A percentile compares a stretch with the other conserved stretches of the same genome.
phyloP scores from a whole-genome alignment of 1,284 basidiomycete genomes.

The Neonothopanus nambi region DNA sequence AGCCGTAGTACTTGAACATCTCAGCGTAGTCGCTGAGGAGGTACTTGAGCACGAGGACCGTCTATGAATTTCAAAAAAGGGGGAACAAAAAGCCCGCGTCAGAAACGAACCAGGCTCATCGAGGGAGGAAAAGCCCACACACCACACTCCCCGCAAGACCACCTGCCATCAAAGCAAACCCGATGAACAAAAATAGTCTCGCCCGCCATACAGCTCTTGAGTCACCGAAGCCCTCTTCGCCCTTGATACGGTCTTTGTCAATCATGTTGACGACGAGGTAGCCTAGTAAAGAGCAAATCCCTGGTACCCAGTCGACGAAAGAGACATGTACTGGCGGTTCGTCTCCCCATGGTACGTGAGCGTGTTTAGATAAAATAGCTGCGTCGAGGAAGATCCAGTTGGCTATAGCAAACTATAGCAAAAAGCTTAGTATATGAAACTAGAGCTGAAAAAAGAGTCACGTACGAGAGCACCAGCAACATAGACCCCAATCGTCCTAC shows the following conservation, averaged over 20 bases:
- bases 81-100: constrained; percentile 3
- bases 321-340: constrained; percentile 83
- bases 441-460: constrained; percentile 18
- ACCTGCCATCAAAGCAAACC: constrained; percentile 96
- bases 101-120: not conserved
- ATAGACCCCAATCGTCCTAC: constrained; percentile 87
- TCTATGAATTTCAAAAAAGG: constrained; percentile 45
- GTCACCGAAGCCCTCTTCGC: constrained; percentile 81
- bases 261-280: constrained; percentile 93
- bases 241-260: constrained; percentile 82
- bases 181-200: constrained; percentile 88
- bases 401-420: constrained; percentile 80
- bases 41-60: constrained; percentile 92
- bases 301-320: constrained; percentile 97
- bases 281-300: constrained; percentile 90
- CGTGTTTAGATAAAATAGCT: constrained; percentile 83
- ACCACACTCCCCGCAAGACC: constrained; percentile 93
- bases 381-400: constrained; percentile 98
- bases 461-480: constrained; percentile 87
- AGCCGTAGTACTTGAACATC: constrained; percentile 89
- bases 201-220: constrained; percentile 88
- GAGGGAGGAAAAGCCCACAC: constrained; percentile 33
- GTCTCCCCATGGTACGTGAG: constrained; percentile 68
- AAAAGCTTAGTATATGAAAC: too few species aligned
- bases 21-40: constrained; percentile 73